Evolutionary conservation across 164 flowering plant species (phyloP).

Genomic region (Magnolia sinica): DNA sequence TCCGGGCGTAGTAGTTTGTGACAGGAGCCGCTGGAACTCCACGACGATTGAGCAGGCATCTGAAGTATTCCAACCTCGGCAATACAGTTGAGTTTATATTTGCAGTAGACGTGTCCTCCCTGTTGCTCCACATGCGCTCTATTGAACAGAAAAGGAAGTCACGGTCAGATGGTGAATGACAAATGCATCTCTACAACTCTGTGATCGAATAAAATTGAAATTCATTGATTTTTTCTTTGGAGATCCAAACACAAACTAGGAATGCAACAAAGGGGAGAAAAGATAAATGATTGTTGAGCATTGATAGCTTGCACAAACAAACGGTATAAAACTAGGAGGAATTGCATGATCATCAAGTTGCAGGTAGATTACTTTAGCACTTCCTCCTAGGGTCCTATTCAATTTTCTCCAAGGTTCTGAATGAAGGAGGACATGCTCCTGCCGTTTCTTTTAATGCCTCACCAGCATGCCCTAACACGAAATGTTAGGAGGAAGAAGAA

Average conservation of each 20-base stretch:
- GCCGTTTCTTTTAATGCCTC: no score
- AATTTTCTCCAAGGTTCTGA: no score
- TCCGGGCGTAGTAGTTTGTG: conserved; percentile 57
- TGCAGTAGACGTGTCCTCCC: conserved; percentile 36
- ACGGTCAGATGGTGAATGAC: not conserved
- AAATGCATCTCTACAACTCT: not conserved
- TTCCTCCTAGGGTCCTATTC: no score
- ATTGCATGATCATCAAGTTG: no score
- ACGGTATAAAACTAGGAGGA: no score
- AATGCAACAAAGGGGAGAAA: no score
- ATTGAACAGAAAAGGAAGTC: not conserved
- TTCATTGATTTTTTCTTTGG: not conserved
- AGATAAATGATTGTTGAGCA: no score
- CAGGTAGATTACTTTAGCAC: no score
- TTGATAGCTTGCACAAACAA: no score
- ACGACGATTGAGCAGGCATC: conserved; percentile 77
- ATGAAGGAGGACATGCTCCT: no score
- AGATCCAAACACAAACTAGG: not conserved
- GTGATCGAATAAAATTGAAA: not conserved
- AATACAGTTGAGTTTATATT: conserved; percentile 43
- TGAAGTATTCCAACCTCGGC: conserved; percentile 72
- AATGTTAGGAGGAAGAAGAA: no score
- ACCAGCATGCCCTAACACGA: no score
- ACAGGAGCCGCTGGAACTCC: conserved; percentile 89
- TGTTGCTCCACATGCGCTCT: conserved; percentile 88